Evolutionary conservation across 225 moss, liverwort and hornwort species (phyloP).

Genomic region (Marchantia polymorpha): DNA sequence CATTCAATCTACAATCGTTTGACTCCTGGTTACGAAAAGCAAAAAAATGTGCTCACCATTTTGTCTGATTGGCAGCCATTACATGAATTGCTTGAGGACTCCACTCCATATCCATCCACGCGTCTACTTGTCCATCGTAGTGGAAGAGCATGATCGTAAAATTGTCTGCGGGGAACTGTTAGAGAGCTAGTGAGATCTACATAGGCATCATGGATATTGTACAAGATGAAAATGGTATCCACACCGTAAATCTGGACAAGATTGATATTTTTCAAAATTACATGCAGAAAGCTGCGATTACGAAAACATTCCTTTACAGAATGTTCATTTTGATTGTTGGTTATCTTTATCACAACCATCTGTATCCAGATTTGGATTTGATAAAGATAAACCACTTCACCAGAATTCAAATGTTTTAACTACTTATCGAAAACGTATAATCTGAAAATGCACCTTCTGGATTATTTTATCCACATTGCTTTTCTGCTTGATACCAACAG

Average conservation of each 20-base stretch:
- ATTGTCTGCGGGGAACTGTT: slow-evolving; percentile 57
- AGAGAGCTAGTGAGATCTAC: background rate
- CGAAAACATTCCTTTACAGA: too few relatives aligned
- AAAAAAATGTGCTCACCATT: slow-evolving; percentile 38
- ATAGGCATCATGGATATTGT: background rate
- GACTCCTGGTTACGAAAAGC: too few relatives aligned
- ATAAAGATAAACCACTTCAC: too few relatives aligned
- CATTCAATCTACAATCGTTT: too few relatives aligned
- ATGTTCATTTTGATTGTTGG: too few relatives aligned
- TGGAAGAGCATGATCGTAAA: slow-evolving; percentile 60
- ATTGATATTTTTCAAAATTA: background rate
- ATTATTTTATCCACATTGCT: slow-evolving; percentile 58
- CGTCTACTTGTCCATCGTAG: slow-evolving; percentile 57
- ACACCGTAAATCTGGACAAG: background rate
- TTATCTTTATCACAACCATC: background rate
- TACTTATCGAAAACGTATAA: too few relatives aligned
- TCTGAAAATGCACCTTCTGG: slow-evolving; percentile 50
- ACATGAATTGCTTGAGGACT: slow-evolving; percentile 44
- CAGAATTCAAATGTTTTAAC: too few relatives aligned
- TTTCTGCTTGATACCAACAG: slow-evolving; percentile 88
- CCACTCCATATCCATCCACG: slow-evolving; percentile 54
- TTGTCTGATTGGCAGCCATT: slow-evolving; percentile 57
- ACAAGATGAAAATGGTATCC: background rate
- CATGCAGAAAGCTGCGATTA: background rate
- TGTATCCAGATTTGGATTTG: background rate